These are phyloP conservation scores for Gaertneriomyces semiglobifer DNA, from an alignment of 192 early-diverging fungal genomes.

Conservation along the genomic window DNA sequence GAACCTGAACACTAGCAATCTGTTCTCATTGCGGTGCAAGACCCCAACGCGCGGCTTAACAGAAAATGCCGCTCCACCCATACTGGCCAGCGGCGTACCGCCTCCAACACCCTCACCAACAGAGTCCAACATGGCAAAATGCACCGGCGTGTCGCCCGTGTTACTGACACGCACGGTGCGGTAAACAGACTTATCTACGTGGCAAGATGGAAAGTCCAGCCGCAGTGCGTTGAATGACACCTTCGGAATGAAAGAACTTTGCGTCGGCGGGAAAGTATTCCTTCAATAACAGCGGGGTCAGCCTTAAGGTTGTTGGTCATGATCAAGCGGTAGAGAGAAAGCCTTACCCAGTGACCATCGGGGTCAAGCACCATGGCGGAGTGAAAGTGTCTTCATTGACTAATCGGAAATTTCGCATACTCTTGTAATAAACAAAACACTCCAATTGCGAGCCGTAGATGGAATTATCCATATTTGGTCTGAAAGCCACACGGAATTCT, in stretches of 20 bases:
- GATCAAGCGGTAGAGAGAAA: not conserved
- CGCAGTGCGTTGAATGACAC: conserved; percentile 42
- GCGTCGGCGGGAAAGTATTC: conserved; percentile 52
- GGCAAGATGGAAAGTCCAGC: conserved; percentile 52
- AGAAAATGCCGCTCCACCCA: conserved; percentile 45
- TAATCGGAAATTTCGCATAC: conserved; percentile 57
- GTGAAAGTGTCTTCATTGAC: conserved; percentile 60
- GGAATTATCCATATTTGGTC: conserved; percentile 49
- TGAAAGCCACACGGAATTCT: conserved; percentile 50
- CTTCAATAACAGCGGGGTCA: conserved; percentile 9
- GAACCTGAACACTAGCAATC: conserved; percentile 53
- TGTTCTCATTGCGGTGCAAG: conserved; percentile 47
- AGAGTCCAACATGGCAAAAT: conserved; percentile 49
- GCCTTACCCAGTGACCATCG: conserved; percentile 47
- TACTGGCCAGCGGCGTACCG: conserved; percentile 29
- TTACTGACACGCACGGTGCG: conserved; percentile 49
- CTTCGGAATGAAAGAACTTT: conserved; percentile 57
- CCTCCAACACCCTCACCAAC: conserved; percentile 33
- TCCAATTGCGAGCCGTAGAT: conserved; percentile 56
- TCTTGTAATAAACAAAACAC: conserved; percentile 59
- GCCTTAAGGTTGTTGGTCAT: not conserved
- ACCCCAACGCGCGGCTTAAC: conserved; percentile 49
- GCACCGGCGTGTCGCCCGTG: conserved; percentile 54
- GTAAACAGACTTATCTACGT: conserved; percentile 50
- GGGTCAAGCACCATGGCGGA: conserved; percentile 57